A percentile compares a stretch with the other conserved stretches of the same genome.
Conservation (phyloP, 176 grass and related monocot species). For the Ensete ventricosum region DNA sequence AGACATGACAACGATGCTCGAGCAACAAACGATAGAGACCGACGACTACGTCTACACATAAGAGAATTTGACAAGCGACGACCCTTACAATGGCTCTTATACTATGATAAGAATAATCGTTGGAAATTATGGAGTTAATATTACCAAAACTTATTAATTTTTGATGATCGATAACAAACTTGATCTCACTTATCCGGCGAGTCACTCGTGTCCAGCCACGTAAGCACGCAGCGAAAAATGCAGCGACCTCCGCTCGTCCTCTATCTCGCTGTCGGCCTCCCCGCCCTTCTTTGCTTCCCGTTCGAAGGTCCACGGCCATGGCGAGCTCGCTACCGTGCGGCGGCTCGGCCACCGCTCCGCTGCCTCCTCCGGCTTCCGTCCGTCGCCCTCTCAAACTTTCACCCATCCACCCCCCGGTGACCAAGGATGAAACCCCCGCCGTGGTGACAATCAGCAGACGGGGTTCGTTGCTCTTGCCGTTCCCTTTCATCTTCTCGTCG, state of each 20-base stretch:
- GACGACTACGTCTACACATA: no score
- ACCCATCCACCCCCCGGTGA: not conserved
- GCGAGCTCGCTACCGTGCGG: not conserved
- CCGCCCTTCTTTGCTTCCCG: not conserved
- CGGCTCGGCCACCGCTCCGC: not conserved
- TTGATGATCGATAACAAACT: no score
- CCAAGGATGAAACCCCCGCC: not conserved
- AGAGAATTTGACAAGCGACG: no score
- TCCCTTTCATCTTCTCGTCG: not conserved
- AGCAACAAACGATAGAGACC: no score
- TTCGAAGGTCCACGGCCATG: not conserved
- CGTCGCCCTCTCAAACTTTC: not conserved
- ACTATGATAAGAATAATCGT: no score
- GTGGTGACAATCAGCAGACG: not conserved
- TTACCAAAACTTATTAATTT: no score
- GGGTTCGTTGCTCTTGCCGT: slow-evolving; percentile 1
- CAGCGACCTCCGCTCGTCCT: not conserved
- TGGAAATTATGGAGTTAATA: no score
- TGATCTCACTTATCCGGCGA: no score
- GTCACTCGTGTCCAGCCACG: no score
- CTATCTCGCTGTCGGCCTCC: not conserved
- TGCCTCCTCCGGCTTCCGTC: not conserved
- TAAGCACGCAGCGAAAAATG: no score
- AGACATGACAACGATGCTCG: no score
- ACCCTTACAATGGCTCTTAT: no score